Evolutionary conservation across 1,284 basidiomycete genomes (phyloP).

Genomic region (Tilletia setariae): DNA sequence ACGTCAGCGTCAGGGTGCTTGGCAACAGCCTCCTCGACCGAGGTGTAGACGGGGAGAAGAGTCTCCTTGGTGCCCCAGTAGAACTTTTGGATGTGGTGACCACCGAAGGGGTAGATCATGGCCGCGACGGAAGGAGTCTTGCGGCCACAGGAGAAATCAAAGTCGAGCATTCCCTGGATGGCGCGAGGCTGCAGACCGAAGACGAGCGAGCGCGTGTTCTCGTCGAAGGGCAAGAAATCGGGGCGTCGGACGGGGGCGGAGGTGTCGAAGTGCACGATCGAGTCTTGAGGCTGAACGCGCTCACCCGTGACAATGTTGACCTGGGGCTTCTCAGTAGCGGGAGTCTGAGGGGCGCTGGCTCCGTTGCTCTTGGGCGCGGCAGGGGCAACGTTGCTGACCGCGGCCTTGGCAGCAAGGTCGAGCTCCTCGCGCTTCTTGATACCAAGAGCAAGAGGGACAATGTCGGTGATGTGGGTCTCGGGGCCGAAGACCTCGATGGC

Average conservation of each 20-base stretch:
- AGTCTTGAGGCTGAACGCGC: conserved; percentile 75
- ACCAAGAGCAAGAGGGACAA: conserved; percentile 93
- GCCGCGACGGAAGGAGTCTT: conserved; percentile 90
- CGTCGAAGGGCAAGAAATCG: conserved; percentile 64
- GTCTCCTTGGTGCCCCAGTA: conserved; percentile 99
- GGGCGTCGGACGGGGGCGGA: conserved; percentile 37
- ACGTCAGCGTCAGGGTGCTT: conserved; percentile 98
- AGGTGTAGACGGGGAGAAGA: conserved; percentile 93
- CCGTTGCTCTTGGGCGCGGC: conserved; percentile 24
- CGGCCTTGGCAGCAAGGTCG: conserved; percentile 41
- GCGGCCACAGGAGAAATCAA: conserved; percentile 96
- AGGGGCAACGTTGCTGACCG: conserved; percentile 42
- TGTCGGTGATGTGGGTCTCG: conserved; percentile 97
- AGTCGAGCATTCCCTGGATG: conserved; percentile 99
- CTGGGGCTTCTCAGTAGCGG: conserved; percentile 58
- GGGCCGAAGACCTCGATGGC: conserved; percentile 94
- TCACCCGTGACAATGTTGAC: conserved; percentile 70
- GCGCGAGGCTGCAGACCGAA: conserved; percentile 98
- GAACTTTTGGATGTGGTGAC: conserved; percentile 99
- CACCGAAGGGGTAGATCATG: conserved; percentile 99
- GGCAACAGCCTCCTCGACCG: conserved; percentile 81
- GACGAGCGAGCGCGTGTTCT: conserved; percentile 86
- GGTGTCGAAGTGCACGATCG: conserved; percentile 78
- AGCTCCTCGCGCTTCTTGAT: conserved; percentile 58
- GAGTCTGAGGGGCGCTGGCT: conserved; percentile 26